These are phyloP conservation scores for Chytriomyces sp. DNA, from an alignment of 192 early-diverging fungal species.

Conservation along the genomic window DNA sequence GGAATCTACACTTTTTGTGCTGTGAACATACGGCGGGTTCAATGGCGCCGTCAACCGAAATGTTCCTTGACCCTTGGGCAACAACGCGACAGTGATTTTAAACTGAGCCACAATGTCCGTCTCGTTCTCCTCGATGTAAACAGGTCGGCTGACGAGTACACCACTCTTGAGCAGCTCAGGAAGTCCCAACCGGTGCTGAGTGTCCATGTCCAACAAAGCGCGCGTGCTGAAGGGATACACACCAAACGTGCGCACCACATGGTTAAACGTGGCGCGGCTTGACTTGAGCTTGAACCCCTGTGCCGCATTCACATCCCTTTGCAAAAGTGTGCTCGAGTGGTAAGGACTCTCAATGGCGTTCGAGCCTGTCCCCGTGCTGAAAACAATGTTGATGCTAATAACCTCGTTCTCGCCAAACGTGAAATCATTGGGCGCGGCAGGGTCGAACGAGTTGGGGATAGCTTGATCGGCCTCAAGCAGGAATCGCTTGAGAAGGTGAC, in stretches of 20 bases:
- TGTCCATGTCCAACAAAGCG: constrained; percentile 70
- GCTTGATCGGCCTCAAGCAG: constrained; percentile 44
- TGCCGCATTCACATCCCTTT: constrained; percentile 73
- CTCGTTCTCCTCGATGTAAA: constrained; percentile 42
- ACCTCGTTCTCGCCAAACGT: constrained; percentile 79
- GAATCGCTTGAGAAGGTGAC: constrained; percentile 60
- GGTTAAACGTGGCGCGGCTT: constrained; percentile 68
- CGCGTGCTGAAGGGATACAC: constrained; percentile 85
- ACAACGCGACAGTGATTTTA: constrained; percentile 82
- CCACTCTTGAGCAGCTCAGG: constrained; percentile 79
- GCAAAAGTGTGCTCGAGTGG: constrained; percentile 76
- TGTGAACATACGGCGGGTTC: constrained; percentile 73
- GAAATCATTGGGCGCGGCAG: constrained; percentile 52
- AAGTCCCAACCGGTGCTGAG: constrained; percentile 80
- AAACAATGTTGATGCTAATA: constrained; percentile 86
- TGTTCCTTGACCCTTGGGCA: constrained; percentile 61
- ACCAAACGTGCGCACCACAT: constrained; percentile 73
- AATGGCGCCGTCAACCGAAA: constrained; percentile 70
- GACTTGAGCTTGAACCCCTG: constrained; percentile 87
- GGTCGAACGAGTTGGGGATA: constrained; percentile 71
- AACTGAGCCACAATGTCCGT: constrained; percentile 81
- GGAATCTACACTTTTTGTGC: constrained; percentile 55
- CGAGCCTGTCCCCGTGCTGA: constrained; percentile 72
- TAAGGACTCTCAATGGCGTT: constrained; percentile 61
- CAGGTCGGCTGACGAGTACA: constrained; percentile 72